Evolutionary conservation across 176 grass and related monocot species (phyloP), one percentile per base, ranked within the genome.

Genomic region (Carex parvula): DNA sequence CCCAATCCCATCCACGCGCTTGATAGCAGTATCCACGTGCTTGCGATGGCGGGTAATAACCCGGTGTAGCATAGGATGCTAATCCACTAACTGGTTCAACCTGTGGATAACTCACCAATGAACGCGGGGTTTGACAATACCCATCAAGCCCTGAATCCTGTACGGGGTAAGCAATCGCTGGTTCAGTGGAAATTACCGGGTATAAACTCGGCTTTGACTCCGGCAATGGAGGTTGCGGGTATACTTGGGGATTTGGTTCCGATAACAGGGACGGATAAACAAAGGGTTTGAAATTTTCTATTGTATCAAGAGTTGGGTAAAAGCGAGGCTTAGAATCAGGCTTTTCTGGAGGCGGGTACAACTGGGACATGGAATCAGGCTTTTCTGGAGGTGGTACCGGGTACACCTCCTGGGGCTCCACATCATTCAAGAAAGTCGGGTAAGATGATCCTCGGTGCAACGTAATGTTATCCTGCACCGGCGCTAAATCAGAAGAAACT

Each of bases 251-350:
- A 5, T 78, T 87, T 1, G 92, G 79, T 63, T 61, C 89, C 76
- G 76, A 64, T 72, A 65, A 71, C 32, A 87, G 37, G 33, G 82
- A 54, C 2, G 84, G 92, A 67, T 89, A 89, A 79, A 87, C 20
- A 4, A 55, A 42, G 46, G 64, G 41, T 22, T 24, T 82, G 21
- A 14, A 13, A 52, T 84, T 82, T 11, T 17, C 56, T 1, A 30
- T 21, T 10, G 57, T 1, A 81, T 44, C 79, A 18, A 62, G 4
- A 13, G 55, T 63, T 4, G 60, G 58, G 20, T 59, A 64, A 63
- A 59, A 14, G 13, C 10, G 32, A 56, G 55, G 79, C 60, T 42
- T 59, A 7, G 16, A 39, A 61, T 81, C 79, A 26, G 55, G 37
- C 15, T 61, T 24, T 1, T 9, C 39, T 4, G 32, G 3, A 20